Evolutionary conservation across 441 rosid genomes (phyloP).

Genomic region (Brassica hybrid): DNA sequence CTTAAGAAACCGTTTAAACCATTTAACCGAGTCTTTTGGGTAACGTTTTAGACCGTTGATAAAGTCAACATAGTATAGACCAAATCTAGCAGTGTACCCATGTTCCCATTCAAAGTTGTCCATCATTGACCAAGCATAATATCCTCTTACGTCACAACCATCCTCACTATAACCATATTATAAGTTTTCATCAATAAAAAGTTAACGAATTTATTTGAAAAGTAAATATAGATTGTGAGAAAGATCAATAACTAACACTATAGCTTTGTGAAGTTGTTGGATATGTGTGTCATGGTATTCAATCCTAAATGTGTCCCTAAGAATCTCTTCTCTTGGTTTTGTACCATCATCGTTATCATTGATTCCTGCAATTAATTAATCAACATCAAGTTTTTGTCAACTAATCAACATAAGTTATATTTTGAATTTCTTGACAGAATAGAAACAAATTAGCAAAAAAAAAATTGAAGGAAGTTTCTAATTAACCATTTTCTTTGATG

Average conservation of each 20-base stretch:
- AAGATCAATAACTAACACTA: slow-evolving; percentile 40
- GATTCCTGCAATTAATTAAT: slow-evolving; percentile 28
- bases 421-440: too few relatives aligned
- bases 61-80: slow-evolving; percentile 59
- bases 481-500: slow-evolving; percentile 45
- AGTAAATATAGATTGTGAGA: neutral
- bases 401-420: too few relatives aligned
- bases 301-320: slow-evolving; percentile 42
- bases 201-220: neutral
- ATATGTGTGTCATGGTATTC: slow-evolving; percentile 43
- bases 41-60: slow-evolving; percentile 52
- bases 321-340: slow-evolving; percentile 31
- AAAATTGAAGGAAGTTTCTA: neutral
- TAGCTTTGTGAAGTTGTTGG: slow-evolving; percentile 38
- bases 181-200: neutral
- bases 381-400: too few relatives aligned
- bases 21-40: slow-evolving; percentile 54
- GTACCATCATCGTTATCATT: slow-evolving; percentile 35
- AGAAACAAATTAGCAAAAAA: neutral
- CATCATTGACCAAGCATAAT: slow-evolving; percentile 59
- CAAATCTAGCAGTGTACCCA: slow-evolving; percentile 62
- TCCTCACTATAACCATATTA: slow-evolving; percentile 35
- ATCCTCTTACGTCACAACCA: slow-evolving; percentile 63
- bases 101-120: slow-evolving; percentile 59
- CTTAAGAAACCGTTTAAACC: slow-evolving; percentile 58